Percentiles rank a stretch among this genome's conserved stretches.
phyloP scores from a whole-genome alignment of 441 rosid species.

The Arabidopsis hybrid region DNA sequence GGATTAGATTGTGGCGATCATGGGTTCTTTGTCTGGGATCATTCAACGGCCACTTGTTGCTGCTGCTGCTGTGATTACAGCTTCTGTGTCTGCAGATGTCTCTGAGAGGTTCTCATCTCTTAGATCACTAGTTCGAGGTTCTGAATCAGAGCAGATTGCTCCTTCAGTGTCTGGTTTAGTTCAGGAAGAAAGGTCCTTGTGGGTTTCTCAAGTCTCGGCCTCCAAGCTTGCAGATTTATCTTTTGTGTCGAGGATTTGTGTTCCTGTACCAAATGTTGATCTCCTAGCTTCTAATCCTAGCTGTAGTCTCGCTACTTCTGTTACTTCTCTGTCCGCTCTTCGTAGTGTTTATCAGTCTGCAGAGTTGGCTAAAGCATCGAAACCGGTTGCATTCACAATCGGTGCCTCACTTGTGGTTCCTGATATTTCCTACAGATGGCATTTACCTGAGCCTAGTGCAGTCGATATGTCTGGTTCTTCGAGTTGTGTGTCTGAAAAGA shows the following conservation, averaged over 20 bases:
- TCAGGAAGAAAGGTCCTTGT: conserved; percentile 52
- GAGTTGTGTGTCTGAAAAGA: conserved; percentile 65
- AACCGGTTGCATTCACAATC: conserved; percentile 48
- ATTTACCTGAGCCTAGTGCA: conserved; percentile 74
- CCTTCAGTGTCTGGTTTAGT: conserved; percentile 47
- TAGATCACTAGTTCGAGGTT: conserved; percentile 46
- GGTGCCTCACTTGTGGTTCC: conserved; percentile 51
- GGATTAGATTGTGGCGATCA: conserved; percentile 40
- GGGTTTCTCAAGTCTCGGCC: conserved; percentile 62
- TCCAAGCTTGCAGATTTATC: conserved; percentile 73
- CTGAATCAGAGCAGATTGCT: conserved; percentile 48
- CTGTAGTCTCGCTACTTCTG: conserved; percentile 46
- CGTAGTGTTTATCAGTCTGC: conserved; percentile 67
- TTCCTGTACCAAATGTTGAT: conserved; percentile 67
- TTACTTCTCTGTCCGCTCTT: conserved; percentile 58
- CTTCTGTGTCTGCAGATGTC: conserved; percentile 74
- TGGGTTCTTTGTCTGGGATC: conserved; percentile 81
- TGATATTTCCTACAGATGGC: conserved; percentile 87
- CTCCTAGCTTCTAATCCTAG: conserved; percentile 47
- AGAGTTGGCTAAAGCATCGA: conserved; percentile 69
- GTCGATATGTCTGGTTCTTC: conserved; percentile 62
- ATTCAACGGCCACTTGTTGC: conserved; percentile 88
- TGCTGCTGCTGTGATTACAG: conserved; percentile 76
- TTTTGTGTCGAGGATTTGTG: conserved; percentile 58
- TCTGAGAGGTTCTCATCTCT: conserved; percentile 63